A percentile compares a stretch with the other conserved stretches of the same genome.
phyloP scores from a whole-genome alignment of 306 rosid genomes.

The Glycyrrhiza uralensis region DNA sequence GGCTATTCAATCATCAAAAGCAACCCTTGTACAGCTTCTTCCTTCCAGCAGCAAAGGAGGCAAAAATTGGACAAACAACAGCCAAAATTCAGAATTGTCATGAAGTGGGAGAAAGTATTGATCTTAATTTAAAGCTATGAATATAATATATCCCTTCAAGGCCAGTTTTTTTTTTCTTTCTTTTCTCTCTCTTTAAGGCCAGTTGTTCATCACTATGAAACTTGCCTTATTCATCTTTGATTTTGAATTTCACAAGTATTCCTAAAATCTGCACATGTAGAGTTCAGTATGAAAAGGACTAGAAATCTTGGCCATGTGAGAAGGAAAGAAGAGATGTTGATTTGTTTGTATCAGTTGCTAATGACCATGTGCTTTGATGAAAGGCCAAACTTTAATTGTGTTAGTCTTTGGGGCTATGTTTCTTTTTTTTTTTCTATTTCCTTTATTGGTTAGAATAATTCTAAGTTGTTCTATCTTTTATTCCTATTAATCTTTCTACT shows the following conservation, averaged over 20 bases:
- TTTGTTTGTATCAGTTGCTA: constrained; percentile 14
- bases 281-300: constrained; percentile 37
- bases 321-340: constrained; percentile 24
- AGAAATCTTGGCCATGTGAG: constrained; percentile 44
- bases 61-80: constrained; percentile 35
- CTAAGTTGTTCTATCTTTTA: no score
- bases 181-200: no score
- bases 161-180: no score
- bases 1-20: constrained; percentile 33
- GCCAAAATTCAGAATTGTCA: constrained; percentile 31
- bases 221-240: constrained; percentile 14
- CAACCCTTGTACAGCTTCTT: constrained; percentile 49
- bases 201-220: constrained; percentile 34
- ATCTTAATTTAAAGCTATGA: constrained; percentile 76
- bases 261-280: constrained; percentile 41
- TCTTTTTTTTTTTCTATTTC: not conserved
- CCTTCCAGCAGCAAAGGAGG: constrained; percentile 42
- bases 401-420: not conserved
- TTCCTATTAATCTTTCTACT: no score
- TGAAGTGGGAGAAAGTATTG: constrained; percentile 48
- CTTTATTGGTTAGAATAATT: not conserved
- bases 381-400: constrained; percentile 11
- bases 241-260: constrained; percentile 12
- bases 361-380: constrained; percentile 4
- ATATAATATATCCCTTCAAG: constrained; percentile 19